Evolutionary conservation across 2,329 filamentous ascomycete genomes (phyloP).

Genomic region (Alternaria gansuensis): DNA sequence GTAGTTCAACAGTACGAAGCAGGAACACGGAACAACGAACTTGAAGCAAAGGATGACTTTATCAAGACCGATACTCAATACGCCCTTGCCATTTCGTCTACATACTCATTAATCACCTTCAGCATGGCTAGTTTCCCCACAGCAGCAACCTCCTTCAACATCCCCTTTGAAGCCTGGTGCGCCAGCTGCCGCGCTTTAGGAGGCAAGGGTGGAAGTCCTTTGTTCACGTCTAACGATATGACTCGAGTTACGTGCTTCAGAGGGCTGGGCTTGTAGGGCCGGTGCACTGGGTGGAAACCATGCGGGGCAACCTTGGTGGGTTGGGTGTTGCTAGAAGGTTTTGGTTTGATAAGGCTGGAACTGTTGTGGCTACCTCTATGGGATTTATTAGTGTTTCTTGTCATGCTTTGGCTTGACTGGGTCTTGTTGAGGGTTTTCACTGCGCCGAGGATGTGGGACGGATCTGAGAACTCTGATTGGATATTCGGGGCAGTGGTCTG

Average conservation of each 20-base stretch:
- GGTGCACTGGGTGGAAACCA: constrained; percentile 5
- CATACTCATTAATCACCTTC: background rate
- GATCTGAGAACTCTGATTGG: background rate
- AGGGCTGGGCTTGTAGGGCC: constrained; percentile 15
- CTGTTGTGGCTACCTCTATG: background rate
- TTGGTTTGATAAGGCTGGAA: background rate
- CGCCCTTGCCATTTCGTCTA: background rate
- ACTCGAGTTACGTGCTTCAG: constrained; percentile 8
- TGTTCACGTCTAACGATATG: constrained; percentile 15
- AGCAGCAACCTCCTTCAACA: background rate
- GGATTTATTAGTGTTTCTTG: background rate
- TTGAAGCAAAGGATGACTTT: background rate
- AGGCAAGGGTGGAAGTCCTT: constrained; percentile 22
- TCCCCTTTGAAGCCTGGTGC: background rate
- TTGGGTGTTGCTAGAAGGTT: background rate
- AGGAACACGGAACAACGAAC: background rate
- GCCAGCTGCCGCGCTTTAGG: constrained; percentile 5
- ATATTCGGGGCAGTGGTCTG: background rate
- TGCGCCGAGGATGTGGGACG: background rate
- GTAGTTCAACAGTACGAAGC: background rate
- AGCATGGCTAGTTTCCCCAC: background rate
- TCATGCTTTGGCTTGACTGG: background rate
- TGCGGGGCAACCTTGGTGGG: background rate
- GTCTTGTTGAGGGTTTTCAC: background rate
- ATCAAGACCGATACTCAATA: background rate